phyloP scores from a whole-genome alignment of 1,284 basidiomycete genomes.

The Fomes fomentarius region DNA sequence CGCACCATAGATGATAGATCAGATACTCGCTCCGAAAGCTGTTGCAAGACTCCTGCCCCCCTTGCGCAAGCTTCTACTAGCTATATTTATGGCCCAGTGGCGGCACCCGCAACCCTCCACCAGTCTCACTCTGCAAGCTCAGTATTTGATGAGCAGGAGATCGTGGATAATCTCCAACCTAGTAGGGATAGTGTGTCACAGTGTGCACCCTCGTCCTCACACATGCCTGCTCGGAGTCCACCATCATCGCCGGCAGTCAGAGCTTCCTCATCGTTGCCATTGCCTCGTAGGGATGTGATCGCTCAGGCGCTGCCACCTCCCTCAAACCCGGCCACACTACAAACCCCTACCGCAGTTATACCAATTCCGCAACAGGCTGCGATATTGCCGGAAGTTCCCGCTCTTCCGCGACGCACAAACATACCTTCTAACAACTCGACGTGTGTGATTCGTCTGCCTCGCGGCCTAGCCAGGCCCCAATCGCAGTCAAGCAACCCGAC shows the following conservation, averaged over 20 bases:
- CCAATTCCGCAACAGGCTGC: too few species aligned
- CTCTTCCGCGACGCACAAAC: neutral
- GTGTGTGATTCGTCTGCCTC: too few species aligned
- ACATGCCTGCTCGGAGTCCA: neutral
- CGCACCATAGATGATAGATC: too few species aligned
- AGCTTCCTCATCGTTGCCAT: neutral
- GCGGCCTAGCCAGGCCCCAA: neutral
- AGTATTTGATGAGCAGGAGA: slow-evolving; percentile 18
- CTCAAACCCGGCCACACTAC: too few species aligned
- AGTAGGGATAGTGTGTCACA: neutral
- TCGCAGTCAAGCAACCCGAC: neutral
- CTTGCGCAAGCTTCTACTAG: too few species aligned
- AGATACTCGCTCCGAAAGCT: neutral
- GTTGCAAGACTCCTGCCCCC: slow-evolving; percentile 1
- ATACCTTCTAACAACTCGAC: too few species aligned
- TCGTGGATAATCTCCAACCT: neutral
- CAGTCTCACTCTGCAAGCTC: slow-evolving; percentile 8
- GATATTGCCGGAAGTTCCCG: too few species aligned
- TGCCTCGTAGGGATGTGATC: neutral
- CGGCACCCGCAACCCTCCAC: neutral
- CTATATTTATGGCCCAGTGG: neutral
- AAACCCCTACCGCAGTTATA: too few species aligned
- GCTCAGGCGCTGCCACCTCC: neutral
- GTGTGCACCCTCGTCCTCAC: neutral
- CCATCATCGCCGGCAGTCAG: neutral